Conservation (phyloP, 441 rosid genomes). For the Jatropha podagrica region DNA sequence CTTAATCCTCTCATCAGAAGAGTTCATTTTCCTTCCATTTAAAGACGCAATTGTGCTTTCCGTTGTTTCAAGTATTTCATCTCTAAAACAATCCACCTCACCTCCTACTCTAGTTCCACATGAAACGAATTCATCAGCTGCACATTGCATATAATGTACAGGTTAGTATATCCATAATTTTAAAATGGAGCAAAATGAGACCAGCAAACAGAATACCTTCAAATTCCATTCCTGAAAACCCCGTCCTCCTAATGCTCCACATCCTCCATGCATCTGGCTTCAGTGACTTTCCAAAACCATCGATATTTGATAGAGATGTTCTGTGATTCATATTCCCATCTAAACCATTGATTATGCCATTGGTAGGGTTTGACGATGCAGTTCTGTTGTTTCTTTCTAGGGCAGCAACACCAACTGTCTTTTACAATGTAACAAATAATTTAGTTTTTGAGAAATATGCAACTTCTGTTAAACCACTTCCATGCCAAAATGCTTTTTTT, state of each 20-base stretch:
- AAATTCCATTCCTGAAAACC: constrained; percentile 48
- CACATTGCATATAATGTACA: constrained; percentile 20
- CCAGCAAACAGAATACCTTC: constrained; percentile 51
- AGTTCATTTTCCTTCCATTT: constrained; percentile 32
- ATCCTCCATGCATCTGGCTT: constrained; percentile 64
- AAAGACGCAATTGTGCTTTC: constrained; percentile 28
- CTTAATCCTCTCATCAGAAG: constrained; percentile 32
- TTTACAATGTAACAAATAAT: constrained; percentile 43
- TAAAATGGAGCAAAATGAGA: constrained; percentile 13
- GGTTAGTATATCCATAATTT: constrained; percentile 16
- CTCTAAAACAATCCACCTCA: constrained; percentile 25
- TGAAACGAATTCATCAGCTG: constrained; percentile 55
- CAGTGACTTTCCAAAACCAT: constrained; percentile 33
- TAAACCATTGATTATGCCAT: constrained; percentile 26
- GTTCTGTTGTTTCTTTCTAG: constrained; percentile 30
- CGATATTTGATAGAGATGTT: constrained; percentile 30
- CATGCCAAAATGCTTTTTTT: neutral
- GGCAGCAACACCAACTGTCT: constrained; percentile 67
- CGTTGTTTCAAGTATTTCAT: constrained; percentile 32
- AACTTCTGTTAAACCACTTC: constrained; percentile 9
- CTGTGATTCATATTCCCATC: constrained; percentile 25
- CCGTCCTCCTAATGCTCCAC: constrained; percentile 75
- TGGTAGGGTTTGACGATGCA: constrained; percentile 26
- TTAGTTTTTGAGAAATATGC: constrained; percentile 23
- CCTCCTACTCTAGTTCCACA: constrained; percentile 19